A percentile compares a stretch with the other conserved stretches of the same genome.
These are phyloP conservation scores for Yamadazyma conglobata DNA, from an alignment of 1,139 yeast species.

Conservation along the genomic window DNA sequence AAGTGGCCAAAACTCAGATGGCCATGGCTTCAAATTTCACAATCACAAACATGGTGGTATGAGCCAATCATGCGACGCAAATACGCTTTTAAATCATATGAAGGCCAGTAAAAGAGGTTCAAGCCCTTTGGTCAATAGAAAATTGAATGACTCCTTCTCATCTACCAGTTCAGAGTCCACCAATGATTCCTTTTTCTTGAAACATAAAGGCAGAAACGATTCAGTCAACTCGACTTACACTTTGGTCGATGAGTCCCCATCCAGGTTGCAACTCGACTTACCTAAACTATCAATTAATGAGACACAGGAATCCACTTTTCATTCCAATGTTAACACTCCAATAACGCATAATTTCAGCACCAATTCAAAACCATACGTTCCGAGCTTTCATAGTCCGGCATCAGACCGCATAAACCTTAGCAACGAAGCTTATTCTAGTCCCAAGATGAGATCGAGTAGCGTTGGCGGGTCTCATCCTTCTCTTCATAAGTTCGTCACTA, in stretches of 20 bases:
- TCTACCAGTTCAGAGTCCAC: slow-evolving; percentile 23
- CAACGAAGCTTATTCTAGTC: too few relatives aligned
- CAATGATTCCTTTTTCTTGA: slow-evolving; percentile 12
- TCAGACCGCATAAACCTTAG: too few relatives aligned
- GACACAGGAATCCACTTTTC: slow-evolving; percentile 11
- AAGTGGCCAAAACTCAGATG: not conserved
- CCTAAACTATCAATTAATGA: slow-evolving; percentile 16
- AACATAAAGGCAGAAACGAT: slow-evolving; percentile 12
- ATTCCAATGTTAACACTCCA: slow-evolving; percentile 1
- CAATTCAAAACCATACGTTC: too few relatives aligned
- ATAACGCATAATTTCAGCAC: not conserved
- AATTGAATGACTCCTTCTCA: slow-evolving; percentile 17
- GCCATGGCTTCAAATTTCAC: not conserved
- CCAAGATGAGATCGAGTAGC: slow-evolving; percentile 9
- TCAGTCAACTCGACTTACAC: slow-evolving; percentile 22
- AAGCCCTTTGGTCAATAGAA: slow-evolving; percentile 8
- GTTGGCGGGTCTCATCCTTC: slow-evolving; percentile 15
- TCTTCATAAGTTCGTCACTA: slow-evolving; percentile 10
- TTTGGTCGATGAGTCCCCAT: slow-evolving; percentile 21
- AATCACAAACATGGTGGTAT: too few relatives aligned
- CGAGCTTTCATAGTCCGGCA: too few relatives aligned
- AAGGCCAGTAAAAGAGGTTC: slow-evolving; percentile 2
- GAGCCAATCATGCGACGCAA: too few relatives aligned
- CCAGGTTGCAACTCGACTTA: slow-evolving; percentile 11
- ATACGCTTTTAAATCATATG: too few relatives aligned